phyloP scores from a whole-genome alignment of 345 rosid species.

The Lepidium aucheri region DNA sequence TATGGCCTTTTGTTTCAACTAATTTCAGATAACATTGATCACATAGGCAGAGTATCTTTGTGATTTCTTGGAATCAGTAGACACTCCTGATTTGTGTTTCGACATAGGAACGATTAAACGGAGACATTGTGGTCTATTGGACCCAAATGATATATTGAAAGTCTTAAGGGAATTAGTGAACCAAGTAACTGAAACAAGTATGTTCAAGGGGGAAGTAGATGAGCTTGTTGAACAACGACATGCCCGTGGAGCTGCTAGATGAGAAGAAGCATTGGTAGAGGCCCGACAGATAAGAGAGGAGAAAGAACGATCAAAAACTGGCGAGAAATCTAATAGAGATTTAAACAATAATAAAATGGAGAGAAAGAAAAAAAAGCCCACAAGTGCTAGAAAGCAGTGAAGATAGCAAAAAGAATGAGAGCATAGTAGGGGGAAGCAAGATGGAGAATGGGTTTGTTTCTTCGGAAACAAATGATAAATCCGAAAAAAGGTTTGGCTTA shows the following conservation, averaged over 20 bases:
- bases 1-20: slow-evolving; percentile 9
- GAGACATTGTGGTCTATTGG: slow-evolving; percentile 88
- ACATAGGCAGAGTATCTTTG: slow-evolving; percentile 85
- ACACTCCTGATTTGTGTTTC: slow-evolving; percentile 40
- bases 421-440: too few relatives aligned
- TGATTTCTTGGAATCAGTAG: slow-evolving; percentile 67
- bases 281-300: slow-evolving; percentile 66
- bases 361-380: slow-evolving; percentile 21
- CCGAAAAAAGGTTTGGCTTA: too few relatives aligned
- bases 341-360: slow-evolving; percentile 31
- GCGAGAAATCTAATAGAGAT: slow-evolving; percentile 32
- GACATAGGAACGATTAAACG: slow-evolving; percentile 56
- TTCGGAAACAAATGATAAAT: too few relatives aligned
- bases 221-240: slow-evolving; percentile 67
- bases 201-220: slow-evolving; percentile 65
- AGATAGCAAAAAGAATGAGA: too few relatives aligned
- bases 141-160: too few relatives aligned
- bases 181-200: too few relatives aligned
- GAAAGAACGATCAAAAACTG: slow-evolving; percentile 48
- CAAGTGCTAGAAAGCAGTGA: slow-evolving; percentile 9
- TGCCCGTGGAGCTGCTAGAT: slow-evolving; percentile 66
- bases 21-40: slow-evolving; percentile 63
- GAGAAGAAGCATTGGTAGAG: slow-evolving; percentile 74
- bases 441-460: too few relatives aligned
- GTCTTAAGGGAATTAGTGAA: too few relatives aligned